Percentiles rank a stretch among this genome's conserved stretches.
These are phyloP conservation scores for Piloderma croceum DNA, from an alignment of 768 basidiomycete species.

Conservation along the genomic window DNA sequence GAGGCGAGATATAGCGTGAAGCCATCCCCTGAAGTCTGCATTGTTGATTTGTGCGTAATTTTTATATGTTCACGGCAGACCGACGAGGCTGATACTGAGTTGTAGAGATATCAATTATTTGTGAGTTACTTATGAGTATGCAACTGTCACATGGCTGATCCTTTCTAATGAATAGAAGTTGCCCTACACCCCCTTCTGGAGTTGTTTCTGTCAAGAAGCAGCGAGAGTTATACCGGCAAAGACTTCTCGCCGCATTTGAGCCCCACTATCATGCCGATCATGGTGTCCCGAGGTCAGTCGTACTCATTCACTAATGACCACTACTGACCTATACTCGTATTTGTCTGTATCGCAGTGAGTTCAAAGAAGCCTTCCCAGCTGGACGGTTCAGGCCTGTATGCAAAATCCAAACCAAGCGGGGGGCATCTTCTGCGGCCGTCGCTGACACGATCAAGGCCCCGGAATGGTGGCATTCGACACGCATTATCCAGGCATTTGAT, in stretches of 20 bases:
- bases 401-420: constrained; percentile 82
- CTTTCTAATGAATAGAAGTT: constrained; percentile 44
- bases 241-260: constrained; percentile 73
- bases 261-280: constrained; percentile 88
- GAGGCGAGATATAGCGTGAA: constrained; percentile 77
- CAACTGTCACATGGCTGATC: constrained; percentile 8
- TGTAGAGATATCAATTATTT: constrained; percentile 75
- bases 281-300: constrained; percentile 59
- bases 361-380: constrained; percentile 92
- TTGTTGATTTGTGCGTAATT: constrained; percentile 72
- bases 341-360: constrained; percentile 54
- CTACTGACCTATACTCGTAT: no score
- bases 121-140: constrained; percentile 35
- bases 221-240: constrained; percentile 73
- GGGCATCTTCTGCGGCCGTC: constrained; percentile 72
- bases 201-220: constrained; percentile 73
- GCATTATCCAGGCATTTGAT: constrained; percentile 88
- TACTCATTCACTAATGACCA: not conserved
- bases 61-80: no score
- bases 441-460: constrained; percentile 89
- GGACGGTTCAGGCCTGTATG: constrained; percentile 88
- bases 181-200: constrained; percentile 71
- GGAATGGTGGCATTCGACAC: constrained; percentile 91
- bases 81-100: not conserved
- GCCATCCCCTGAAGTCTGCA: constrained; percentile 74